Evolutionary conservation across 208 protist genomes (phyloP), one percentile per base, ranked within the genome.

Genomic region (Leishmania arabica): DNA sequence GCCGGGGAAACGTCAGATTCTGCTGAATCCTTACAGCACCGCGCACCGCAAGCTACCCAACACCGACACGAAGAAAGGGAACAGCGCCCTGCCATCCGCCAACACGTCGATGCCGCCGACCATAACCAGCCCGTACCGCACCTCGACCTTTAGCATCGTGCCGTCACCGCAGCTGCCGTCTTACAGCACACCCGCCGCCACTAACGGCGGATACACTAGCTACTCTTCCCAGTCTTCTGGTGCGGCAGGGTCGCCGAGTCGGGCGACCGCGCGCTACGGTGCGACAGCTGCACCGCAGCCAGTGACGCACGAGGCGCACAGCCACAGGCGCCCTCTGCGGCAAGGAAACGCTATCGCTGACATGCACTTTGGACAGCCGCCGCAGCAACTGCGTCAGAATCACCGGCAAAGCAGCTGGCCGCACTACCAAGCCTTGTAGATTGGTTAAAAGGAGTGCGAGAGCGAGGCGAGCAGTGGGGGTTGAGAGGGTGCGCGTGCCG

Each of bases 21-120:
- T 85, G 56, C 54, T 85, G 51, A 85, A 85, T 58, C 82, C 82
- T 6, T 85, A 70, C 71, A 78, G 56, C 8, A 73, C 60, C 58
- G 62, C 34, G 58, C 78, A 68, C 11, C 65, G 66, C 11, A 9
- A 75, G 78, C 47, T 51, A 6, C 47, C 37, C 27, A 72, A 49
- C 64, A 37, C 77, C 17, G 37, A 27, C 21, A 51, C 31, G 11
- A 49, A 24, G 45, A 75, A 19, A 47, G 74, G 56, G 42, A 78
- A 21, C 45, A 66, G 24, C 77, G 3, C 31, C n/a, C 34, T 49
- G 21, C 37, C 51, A 19, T 77, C 31, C 24, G 21, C 40, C 19
- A 42, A 21, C 31, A 64, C 21, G 70, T 7, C 56, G 70, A 60
- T 60, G 78, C 51, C 71, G 5, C 49, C 31, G 3, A 40, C 64